These are phyloP conservation scores for Xylogone sp. DNA, from an alignment of 2,329 filamentous ascomycete genomes.

Conservation along the genomic window DNA sequence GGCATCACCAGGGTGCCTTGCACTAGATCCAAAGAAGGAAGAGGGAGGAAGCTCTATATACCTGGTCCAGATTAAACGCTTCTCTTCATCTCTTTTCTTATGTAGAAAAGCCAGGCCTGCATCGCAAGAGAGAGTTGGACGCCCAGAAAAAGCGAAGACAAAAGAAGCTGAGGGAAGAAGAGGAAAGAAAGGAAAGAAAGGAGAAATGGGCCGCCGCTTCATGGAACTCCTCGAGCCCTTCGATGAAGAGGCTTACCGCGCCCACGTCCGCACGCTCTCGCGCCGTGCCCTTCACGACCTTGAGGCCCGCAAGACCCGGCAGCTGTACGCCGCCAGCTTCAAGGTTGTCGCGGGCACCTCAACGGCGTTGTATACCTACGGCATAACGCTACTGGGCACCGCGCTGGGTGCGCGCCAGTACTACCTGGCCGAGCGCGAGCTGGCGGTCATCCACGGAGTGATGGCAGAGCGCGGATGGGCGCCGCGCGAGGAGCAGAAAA, in stretches of 20 bases:
- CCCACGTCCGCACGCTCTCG: background rate
- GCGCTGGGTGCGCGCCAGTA: background rate
- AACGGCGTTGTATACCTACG: background rate
- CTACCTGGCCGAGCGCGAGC: background rate
- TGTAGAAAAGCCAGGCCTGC: too few species aligned
- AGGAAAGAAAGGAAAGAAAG: too few species aligned
- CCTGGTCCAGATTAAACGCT: too few species aligned
- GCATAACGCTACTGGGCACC: background rate
- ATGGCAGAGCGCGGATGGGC: background rate
- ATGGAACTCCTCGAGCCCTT: background rate
- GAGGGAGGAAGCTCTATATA: too few species aligned
- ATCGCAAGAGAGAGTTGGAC: too few species aligned
- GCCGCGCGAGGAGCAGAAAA: background rate
- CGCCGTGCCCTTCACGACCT: background rate
- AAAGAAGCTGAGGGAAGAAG: too few species aligned
- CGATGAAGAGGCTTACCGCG: background rate
- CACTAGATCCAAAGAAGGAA: too few species aligned
- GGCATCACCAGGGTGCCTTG: too few species aligned
- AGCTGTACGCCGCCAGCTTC: background rate
- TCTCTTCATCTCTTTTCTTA: too few species aligned
- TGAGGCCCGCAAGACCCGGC: background rate
- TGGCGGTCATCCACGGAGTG: background rate
- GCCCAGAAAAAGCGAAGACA: too few species aligned
- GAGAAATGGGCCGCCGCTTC: too few species aligned
- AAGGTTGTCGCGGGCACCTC: background rate